phyloP scores from a whole-genome alignment of 129 eudicot genomes.

The Flaveria linearis region DNA sequence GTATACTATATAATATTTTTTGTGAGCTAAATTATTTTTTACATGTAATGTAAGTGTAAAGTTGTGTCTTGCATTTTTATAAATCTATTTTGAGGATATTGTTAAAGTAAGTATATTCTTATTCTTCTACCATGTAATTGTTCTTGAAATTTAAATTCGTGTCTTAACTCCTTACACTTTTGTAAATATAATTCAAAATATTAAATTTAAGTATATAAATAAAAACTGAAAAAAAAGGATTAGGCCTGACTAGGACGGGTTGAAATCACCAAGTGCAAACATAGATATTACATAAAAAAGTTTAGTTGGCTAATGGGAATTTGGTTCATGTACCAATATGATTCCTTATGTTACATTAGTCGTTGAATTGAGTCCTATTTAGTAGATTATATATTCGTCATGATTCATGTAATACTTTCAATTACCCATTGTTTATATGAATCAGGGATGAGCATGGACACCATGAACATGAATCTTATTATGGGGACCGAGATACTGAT shows the following conservation, averaged over 20 bases:
- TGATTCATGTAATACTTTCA: constrained; percentile 2
- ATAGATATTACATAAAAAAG: not conserved
- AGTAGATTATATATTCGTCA: not conserved
- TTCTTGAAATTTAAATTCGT: not conserved
- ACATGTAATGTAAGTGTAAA: too few relatives aligned
- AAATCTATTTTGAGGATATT: constrained; percentile 1
- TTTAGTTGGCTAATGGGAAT: constrained; percentile 3
- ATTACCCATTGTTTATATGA: constrained; percentile 18
- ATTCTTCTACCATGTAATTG: not conserved
- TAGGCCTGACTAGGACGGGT: not conserved
- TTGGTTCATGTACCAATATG: not conserved
- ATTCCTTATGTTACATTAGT: constrained; percentile 7
- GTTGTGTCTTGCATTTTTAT: not conserved
- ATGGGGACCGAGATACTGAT: constrained; percentile 95
- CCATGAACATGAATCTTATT: constrained; percentile 93
- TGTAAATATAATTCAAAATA: not conserved
- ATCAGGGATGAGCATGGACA: constrained; percentile 83
- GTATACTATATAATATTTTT: not conserved
- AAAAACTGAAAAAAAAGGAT: not conserved
- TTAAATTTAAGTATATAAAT: not conserved
- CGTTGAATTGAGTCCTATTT: constrained; percentile 12
- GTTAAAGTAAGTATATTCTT: not conserved
- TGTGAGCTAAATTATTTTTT: not conserved
- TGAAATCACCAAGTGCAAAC: constrained; percentile 7
- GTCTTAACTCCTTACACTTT: not conserved